Percentiles rank a stretch among this genome's conserved stretches.
Conservation (phyloP, 2,329 filamentous ascomycete species). For the Fusarium equiseti region DNA sequence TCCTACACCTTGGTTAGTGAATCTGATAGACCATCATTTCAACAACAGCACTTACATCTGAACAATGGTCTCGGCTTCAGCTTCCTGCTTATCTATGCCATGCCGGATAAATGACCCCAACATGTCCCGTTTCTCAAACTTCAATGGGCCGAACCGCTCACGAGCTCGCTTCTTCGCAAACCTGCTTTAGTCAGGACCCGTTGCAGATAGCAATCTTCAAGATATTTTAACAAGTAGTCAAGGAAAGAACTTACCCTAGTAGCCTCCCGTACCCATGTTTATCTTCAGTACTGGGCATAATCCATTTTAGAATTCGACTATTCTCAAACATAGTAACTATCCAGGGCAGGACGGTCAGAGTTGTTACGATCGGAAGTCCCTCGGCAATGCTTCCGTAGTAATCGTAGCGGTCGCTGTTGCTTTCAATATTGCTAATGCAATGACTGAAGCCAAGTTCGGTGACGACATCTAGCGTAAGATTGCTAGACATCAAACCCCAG, state of each 20-base stretch:
- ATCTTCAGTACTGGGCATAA: neutral
- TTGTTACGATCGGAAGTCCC: neutral
- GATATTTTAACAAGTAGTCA: too few species aligned
- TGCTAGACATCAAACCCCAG: neutral
- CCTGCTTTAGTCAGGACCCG: neutral
- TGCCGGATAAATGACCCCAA: neutral
- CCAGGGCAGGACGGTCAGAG: neutral
- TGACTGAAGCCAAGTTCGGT: neutral
- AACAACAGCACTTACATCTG: neutral
- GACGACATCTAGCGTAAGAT: neutral
- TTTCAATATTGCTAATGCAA: neutral
- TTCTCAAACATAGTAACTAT: neutral
- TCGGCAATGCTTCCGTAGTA: neutral
- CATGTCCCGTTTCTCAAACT: neutral
- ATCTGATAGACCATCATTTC: too few species aligned
- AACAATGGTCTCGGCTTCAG: neutral
- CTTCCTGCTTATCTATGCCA: neutral
- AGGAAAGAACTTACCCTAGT: neutral
- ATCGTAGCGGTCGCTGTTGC: accelerated
- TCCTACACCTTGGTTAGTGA: neutral
- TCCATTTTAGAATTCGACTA: accelerated
- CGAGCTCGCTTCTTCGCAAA: neutral
- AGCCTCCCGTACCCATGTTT: accelerated
- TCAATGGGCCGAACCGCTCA: accelerated
- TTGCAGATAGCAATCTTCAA: too few species aligned